phyloP scores from a whole-genome alignment of 768 basidiomycete genomes.

The Sporobolomyces pararoseus region DNA sequence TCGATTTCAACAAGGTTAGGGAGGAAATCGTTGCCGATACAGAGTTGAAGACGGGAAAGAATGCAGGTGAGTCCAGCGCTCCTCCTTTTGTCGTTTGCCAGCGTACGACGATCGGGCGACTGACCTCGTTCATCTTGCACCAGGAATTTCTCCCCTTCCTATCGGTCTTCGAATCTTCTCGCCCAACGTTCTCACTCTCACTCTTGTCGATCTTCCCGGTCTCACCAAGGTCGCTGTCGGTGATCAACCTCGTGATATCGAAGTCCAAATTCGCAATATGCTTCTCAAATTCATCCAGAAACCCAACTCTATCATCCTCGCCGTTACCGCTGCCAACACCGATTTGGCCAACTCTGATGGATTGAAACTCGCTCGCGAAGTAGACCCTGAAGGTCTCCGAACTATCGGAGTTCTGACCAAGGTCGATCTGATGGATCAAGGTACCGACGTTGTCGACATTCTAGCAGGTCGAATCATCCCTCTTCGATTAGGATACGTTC shows the following conservation, averaged over 20 bases:
- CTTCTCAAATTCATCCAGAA: conserved; percentile 89
- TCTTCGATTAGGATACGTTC: conserved; percentile 91
- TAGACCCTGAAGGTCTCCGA: conserved; percentile 91
- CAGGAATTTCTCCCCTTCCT: conserved; percentile 89
- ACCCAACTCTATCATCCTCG: conserved; percentile 91
- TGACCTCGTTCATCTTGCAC: neutral
- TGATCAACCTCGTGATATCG: conserved; percentile 91
- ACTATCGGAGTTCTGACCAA: conserved; percentile 99
- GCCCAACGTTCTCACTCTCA: conserved; percentile 93
- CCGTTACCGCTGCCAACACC: conserved; percentile 90
- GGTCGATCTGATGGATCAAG: conserved; percentile 96
- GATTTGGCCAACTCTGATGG: conserved; percentile 99
- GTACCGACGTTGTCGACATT: conserved; percentile 98
- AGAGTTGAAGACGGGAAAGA: conserved; percentile 96
- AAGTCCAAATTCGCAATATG: conserved; percentile 97
- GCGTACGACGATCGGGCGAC: no score
- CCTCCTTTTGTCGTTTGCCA: no score
- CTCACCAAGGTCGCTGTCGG: conserved; percentile 56
- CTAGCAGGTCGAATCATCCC: conserved; percentile 95
- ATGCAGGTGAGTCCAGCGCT: conserved; percentile 71
- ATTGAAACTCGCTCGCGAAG: conserved; percentile 88
- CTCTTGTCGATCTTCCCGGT: conserved; percentile 94
- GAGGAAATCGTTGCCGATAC: conserved; percentile 96
- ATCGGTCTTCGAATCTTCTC: conserved; percentile 98
- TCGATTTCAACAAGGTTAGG: conserved; percentile 93